Base-by-base conservation (phyloP, 495 filamentous ascomycete species). In the Daldinia bambusicola region DNA sequence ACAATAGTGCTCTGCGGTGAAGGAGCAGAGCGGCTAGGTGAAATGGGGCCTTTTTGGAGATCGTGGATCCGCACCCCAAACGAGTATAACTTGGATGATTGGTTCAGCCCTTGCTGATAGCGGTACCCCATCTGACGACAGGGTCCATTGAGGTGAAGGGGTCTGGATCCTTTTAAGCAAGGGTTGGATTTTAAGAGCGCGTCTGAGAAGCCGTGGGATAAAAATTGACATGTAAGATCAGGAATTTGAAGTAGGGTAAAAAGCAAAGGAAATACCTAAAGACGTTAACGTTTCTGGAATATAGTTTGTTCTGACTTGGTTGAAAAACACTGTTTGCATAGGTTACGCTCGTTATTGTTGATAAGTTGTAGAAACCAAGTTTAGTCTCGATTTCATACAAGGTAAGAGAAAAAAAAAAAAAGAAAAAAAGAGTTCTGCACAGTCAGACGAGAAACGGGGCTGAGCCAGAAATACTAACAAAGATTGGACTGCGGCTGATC, bases 91-190 rank as follows among this genome's bases (percentile, higher is more conserved):
- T 26, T 12, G 16, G 26, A 57, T 55, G 55, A 72, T 67, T 72
- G 69, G 69, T 18, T 51, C 31, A 61, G 37, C 9, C 48, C 53
- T 67, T 60, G 64, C 69, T 72, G 64, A 67, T 20, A 59, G 20
- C 37, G 64, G 61, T 53, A 64, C 52, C 56, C 56, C 45, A 53
- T 72, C 64, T 69, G 52, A 72, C 55, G 60, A 56, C 52, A 51
- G 57, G 38, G 61, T 36, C 55, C 38, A 31, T 58, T 32, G 63
- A 59, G 32, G 43, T 60, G 52, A 72, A 69, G 72, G 72, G 72
- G 55, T 72, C 66, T 66, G 59, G 69, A 75, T 75, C 73, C 73
- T 73, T 66, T 61, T 4, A 51, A 59, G 63, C 73, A 50, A 55
- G 65, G 66, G 64, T 61, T 70, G 55, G 55, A 53, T 32, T 53